Percentiles rank a stretch among this genome's conserved stretches.
Conservation (phyloP, 345 rosid genomes). For the Ailanthus altissimus region DNA sequence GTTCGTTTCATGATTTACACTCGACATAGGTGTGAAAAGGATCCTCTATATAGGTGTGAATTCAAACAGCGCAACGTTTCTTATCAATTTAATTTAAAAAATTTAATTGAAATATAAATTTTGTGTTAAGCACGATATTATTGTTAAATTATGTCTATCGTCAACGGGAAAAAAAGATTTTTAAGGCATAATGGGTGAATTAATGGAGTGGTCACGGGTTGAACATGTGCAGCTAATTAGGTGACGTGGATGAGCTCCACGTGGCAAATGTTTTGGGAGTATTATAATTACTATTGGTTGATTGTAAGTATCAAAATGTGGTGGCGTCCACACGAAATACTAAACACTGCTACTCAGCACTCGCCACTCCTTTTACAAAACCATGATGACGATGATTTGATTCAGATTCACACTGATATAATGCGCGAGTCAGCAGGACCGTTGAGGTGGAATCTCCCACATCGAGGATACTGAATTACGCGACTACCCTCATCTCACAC, state of each 20-base stretch:
- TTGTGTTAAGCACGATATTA: too few species aligned
- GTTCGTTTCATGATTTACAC: too few species aligned
- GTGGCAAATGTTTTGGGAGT: neutral
- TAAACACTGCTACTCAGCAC: too few species aligned
- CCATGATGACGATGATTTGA: neutral
- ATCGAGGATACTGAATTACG: neutral
- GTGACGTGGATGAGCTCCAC: constrained; percentile 10
- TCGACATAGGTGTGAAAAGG: too few species aligned
- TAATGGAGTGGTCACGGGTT: neutral
- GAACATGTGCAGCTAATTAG: neutral
- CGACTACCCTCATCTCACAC: neutral
- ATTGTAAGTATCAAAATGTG: neutral
- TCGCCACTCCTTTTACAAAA: too few species aligned
- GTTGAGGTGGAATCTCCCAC: constrained; percentile 22
- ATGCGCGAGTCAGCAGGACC: constrained; percentile 11
- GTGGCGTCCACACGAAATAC: neutral
- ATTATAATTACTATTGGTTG: too few species aligned
- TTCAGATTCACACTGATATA: neutral
- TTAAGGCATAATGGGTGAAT: neutral
- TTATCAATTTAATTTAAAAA: too few species aligned
- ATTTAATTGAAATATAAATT: too few species aligned
- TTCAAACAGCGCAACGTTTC: too few species aligned
- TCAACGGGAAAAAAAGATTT: too few species aligned
- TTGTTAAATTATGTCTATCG: too few species aligned
- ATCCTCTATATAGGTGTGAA: too few species aligned